Evolutionary conservation across 1,139 yeast genomes (phyloP), one percentile per base, ranked within the genome.

Genomic region (Saccharomyces hybrid): DNA sequence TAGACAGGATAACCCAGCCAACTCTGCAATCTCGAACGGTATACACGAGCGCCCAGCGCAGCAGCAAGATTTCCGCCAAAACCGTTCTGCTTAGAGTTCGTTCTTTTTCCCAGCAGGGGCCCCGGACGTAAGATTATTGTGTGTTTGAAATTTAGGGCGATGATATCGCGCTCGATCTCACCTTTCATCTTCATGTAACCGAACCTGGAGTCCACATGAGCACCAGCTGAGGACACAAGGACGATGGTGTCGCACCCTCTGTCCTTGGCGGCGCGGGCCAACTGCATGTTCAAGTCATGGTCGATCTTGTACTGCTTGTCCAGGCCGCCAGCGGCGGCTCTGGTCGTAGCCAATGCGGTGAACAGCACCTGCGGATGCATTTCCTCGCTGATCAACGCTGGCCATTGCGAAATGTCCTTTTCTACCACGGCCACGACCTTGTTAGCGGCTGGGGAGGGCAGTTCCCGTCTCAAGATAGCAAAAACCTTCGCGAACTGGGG

Each of bases 71-170:
- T 62, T 55, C 70, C 71, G 8, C 70, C 65, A 38, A 71, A 62
- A 0, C 81, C 81, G 58, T 76, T 77, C 32, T 62, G 60, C 5
- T 70, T 51, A 1, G 19, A 16, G 1, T 60, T 61, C n/a, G 74
- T 75, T 60, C 95, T 73, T 29, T 79, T 75, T 3, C 95, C 95
- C 13, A 86, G 62, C 47, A 87, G 71, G 0, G 73, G 66, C 11
- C 95, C 95, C 0, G 96, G 96, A 63, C 86, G 77, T 53, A 88
- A 67, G 57, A 88, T 83, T 48, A 86, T 76, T 0, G 88, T 81
- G 54, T 80, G 74, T n/a, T 83, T 83, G 68, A 87, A 88, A 19
- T 75, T 78, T 55, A 87, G 73, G 0, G 73, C 81, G 50, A 76
- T 69, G 4, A 85, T 72, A 52, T 80, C 86, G 46, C 81, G 75